Evolutionary conservation across 1,139 yeast genomes (phyloP).

Genomic region (Petasospora rhodanensis): DNA sequence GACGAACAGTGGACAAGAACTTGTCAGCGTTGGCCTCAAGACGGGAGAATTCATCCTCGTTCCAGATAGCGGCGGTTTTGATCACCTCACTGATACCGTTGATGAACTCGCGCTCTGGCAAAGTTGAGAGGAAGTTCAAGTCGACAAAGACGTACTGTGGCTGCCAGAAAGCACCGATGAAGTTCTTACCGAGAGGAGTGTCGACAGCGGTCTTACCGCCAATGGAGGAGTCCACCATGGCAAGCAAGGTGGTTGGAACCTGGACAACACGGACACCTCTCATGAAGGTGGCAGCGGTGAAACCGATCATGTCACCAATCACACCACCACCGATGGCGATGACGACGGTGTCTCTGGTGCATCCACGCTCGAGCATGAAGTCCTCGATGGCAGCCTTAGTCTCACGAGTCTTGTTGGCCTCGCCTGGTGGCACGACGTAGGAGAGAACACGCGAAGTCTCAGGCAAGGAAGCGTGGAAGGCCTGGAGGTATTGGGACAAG

Average conservation of each 20-base stretch:
- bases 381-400: constrained; percentile 95
- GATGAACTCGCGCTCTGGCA: constrained; percentile 90
- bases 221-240: constrained; percentile 98
- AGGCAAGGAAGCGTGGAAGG: constrained; percentile 38
- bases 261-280: constrained; percentile 95
- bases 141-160: constrained; percentile 88
- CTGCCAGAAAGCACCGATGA: constrained; percentile 97
- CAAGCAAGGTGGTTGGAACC: constrained; percentile 86
- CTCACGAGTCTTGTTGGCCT: constrained; percentile 78
- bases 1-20: constrained; percentile 56
- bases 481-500: constrained; percentile 34
- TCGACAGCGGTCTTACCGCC: constrained; percentile 99
- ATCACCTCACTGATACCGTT: constrained; percentile 99
- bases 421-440: constrained; percentile 88
- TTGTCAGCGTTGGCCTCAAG: constrained; percentile 70
- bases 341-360: constrained; percentile 94
- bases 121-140: constrained; percentile 77
- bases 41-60: constrained; percentile 78
- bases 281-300: constrained; percentile 98
- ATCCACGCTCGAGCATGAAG: constrained; percentile 75
- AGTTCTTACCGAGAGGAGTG: constrained; percentile 95
- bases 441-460: constrained; percentile 58
- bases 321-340: constrained; percentile 98
- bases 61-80: constrained; percentile 98
- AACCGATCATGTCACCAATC: constrained; percentile 99